phyloP scores from a whole-genome alignment of 73 alveolate species.

The Diophrys sp. region DNA sequence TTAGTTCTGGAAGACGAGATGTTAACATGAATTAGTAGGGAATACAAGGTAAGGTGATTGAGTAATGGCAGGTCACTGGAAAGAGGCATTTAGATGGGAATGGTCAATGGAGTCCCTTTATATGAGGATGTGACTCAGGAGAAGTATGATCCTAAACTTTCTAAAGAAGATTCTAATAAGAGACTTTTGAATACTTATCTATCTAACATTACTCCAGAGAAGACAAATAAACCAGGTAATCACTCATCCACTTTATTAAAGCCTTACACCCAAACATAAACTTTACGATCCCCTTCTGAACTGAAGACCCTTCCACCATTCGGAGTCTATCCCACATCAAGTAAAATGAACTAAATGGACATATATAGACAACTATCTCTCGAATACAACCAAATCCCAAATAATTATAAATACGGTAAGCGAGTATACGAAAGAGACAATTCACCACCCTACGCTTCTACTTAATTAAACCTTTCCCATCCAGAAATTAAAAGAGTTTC shows the following conservation, averaged over 20 bases:
- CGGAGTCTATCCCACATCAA: neutral
- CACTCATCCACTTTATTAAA: too few relatives aligned
- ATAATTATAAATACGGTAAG: neutral
- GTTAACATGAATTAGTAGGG: neutral
- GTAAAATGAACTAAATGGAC: neutral
- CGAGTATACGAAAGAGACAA: neutral
- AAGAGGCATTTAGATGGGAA: neutral
- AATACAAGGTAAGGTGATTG: too few relatives aligned
- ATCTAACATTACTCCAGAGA: too few relatives aligned
- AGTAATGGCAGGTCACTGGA: neutral
- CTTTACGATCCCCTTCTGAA: too few relatives aligned
- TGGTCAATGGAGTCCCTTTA: neutral
- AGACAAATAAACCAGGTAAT: too few relatives aligned
- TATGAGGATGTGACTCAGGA: neutral
- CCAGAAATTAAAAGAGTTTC: neutral
- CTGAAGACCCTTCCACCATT: neutral
- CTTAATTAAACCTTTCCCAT: neutral
- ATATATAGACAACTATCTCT: neutral
- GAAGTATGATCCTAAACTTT: too few relatives aligned
- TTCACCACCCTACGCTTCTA: neutral
- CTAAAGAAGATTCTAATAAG: too few relatives aligned
- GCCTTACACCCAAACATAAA: too few relatives aligned
- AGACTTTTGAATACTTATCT: too few relatives aligned
- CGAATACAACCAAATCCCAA: neutral
- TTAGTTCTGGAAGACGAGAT: constrained; percentile 1